A percentile compares a stretch with the other conserved stretches of the same genome.
Evolutionary conservation across 192 early-diverging fungal species (phyloP).

Genomic region (Podochytrium sp.): DNA sequence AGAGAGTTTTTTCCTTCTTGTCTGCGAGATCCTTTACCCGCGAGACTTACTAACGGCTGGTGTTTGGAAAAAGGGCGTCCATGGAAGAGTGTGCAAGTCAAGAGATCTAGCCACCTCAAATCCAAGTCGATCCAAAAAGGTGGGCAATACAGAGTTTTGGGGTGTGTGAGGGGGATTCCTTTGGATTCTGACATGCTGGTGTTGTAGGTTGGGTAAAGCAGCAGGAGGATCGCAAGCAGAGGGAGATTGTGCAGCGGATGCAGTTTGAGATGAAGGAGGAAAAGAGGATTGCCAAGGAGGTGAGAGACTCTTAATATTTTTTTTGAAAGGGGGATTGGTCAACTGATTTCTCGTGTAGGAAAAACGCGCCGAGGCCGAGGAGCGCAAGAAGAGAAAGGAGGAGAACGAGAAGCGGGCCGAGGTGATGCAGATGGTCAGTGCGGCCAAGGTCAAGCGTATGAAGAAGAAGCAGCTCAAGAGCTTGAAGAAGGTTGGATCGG

Average conservation of each 20-base stretch:
- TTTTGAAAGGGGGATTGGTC: neutral
- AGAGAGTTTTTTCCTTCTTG: neutral
- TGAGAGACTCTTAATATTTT: constrained; percentile 12
- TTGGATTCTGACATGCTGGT: neutral
- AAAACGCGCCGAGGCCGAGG: constrained; percentile 53
- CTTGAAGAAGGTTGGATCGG: constrained; percentile 36
- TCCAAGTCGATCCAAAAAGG: constrained; percentile 37
- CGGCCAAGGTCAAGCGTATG: constrained; percentile 57
- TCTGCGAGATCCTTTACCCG: neutral
- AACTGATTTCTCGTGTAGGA: constrained; percentile 34
- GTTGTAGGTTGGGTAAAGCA: constrained; percentile 58
- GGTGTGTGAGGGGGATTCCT: neutral
- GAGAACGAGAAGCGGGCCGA: constrained; percentile 52
- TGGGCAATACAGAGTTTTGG: neutral
- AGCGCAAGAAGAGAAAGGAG: constrained; percentile 53
- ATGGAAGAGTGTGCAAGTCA: constrained; percentile 46
- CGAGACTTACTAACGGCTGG: neutral
- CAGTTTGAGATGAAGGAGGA: constrained; percentile 59
- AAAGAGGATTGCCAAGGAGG: constrained; percentile 55
- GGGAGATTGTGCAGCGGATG: constrained; percentile 50
- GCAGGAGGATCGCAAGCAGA: constrained; percentile 49
- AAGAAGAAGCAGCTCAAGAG: constrained; percentile 55
- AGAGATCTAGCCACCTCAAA: constrained; percentile 32
- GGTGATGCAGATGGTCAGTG: constrained; percentile 49
- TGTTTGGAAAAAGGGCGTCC: constrained; percentile 23